Percentiles rank a stretch among this genome's conserved stretches.
These are phyloP conservation scores for cucumber (Cucumis sativus) DNA, from an alignment of 306 rosid genomes.

Conservation along the genomic window Cucumber_9930_V3 NC_026660.2:460501-461000, in stretches of 20 bases:
- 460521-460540: background rate
- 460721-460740: conserved; percentile 87
- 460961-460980: conserved; percentile 3
- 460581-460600: background rate
- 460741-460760: conserved; percentile 38
- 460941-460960: conserved; percentile 3
- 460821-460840: background rate
- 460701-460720: conserved; percentile 77
- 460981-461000: background rate
- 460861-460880: background rate
- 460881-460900: background rate
- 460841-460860: background rate
- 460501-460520: background rate
- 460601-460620: background rate
- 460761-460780: conserved; percentile 35
- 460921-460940: conserved; percentile 9
- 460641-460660: background rate
- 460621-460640: background rate
- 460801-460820: conserved; percentile 3
- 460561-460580: background rate
- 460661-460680: conserved; percentile 33
- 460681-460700: conserved; percentile 39
- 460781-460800: conserved; percentile 42
- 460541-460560: background rate
- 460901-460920: background rate